A percentile compares a stretch with the other conserved stretches of the same genome.
phyloP scores from a whole-genome alignment of 257 asterid genomes.

The Penstemon newberryi region DNA sequence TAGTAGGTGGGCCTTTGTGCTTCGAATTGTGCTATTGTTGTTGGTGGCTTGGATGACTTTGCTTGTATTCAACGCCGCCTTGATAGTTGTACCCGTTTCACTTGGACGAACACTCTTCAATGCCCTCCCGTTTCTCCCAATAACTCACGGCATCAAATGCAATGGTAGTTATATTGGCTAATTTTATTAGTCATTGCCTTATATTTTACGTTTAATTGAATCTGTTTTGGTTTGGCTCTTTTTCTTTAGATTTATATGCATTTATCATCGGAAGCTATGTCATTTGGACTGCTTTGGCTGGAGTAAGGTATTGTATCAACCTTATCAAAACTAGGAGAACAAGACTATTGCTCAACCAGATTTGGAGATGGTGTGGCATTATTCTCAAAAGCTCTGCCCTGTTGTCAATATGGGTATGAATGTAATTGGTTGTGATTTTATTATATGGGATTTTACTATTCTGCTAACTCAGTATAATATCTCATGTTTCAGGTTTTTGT shows the following conservation, averaged over 20 bases:
- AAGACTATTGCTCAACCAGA: conserved; percentile 58
- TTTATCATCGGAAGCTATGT: conserved; percentile 94
- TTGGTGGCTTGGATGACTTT: conserved; percentile 97
- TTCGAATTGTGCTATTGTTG: conserved; percentile 76
- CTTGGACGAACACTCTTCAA: conserved; percentile 81
- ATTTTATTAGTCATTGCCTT: conserved; percentile 17
- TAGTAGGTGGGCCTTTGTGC: conserved; percentile 90
- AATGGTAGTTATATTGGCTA: conserved; percentile 55
- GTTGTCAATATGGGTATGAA: conserved; percentile 86
- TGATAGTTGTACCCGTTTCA: conserved; percentile 85
- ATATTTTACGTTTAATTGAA: background rate
- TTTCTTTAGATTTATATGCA: conserved; percentile 72
- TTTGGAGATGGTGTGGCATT: conserved; percentile 92
- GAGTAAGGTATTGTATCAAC: conserved; percentile 74
- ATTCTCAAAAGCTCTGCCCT: conserved; percentile 78
- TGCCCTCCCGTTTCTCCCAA: conserved; percentile 85
- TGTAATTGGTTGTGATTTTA: conserved; percentile 21
- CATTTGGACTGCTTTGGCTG: conserved; percentile 95
- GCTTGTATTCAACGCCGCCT: conserved; percentile 74
- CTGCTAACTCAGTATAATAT: conserved; percentile 13
- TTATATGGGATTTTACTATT: background rate
- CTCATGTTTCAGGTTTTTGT: conserved; percentile 65
- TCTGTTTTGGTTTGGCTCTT: background rate
- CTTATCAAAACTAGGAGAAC: conserved; percentile 74
- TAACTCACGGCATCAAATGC: conserved; percentile 92